Conservation (phyloP, 176 grass and related monocot genomes). For the Coix lacrymajobi region DNA sequence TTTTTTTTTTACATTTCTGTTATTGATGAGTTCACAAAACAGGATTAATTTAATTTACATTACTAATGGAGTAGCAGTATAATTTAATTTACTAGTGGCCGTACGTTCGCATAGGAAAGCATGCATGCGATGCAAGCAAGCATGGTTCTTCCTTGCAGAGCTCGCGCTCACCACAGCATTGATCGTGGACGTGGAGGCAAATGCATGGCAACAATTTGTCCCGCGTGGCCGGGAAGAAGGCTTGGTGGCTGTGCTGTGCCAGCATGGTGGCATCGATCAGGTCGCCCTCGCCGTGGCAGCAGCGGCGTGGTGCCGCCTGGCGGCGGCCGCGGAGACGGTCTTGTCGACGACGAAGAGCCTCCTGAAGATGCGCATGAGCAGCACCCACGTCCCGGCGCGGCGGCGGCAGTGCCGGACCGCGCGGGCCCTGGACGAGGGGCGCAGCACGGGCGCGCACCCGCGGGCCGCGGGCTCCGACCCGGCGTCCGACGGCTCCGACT, state of each 20-base stretch:
- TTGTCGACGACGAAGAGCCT: slow-evolving; percentile 53
- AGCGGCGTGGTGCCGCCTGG: not conserved
- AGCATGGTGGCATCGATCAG: not conserved
- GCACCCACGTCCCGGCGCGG: slow-evolving; percentile 31
- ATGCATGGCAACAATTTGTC: not conserved
- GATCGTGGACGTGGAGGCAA: too few relatives aligned
- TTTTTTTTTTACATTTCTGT: not conserved
- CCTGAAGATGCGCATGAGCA: slow-evolving; percentile 54
- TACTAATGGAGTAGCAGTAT: too few relatives aligned
- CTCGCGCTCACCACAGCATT: too few relatives aligned
- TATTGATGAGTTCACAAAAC: not conserved
- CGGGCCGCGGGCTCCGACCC: slow-evolving; percentile 13
- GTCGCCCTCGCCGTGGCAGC: not conserved
- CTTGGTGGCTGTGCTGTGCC: not conserved
- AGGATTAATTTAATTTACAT: too few relatives aligned
- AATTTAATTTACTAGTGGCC: too few relatives aligned
- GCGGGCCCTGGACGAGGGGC: slow-evolving; percentile 26
- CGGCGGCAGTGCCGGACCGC: slow-evolving; percentile 36
- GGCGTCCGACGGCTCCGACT: not conserved
- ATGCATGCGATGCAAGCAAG: too few relatives aligned
- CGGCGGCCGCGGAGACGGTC: slow-evolving; percentile 9
- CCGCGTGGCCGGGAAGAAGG: not conserved
- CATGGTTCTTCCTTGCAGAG: too few relatives aligned
- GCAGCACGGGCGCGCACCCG: slow-evolving; percentile 40
- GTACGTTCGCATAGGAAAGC: too few relatives aligned